Evolutionary conservation across 1,284 basidiomycete species (phyloP).

Genomic region (Rhodotorula sp.): DNA sequence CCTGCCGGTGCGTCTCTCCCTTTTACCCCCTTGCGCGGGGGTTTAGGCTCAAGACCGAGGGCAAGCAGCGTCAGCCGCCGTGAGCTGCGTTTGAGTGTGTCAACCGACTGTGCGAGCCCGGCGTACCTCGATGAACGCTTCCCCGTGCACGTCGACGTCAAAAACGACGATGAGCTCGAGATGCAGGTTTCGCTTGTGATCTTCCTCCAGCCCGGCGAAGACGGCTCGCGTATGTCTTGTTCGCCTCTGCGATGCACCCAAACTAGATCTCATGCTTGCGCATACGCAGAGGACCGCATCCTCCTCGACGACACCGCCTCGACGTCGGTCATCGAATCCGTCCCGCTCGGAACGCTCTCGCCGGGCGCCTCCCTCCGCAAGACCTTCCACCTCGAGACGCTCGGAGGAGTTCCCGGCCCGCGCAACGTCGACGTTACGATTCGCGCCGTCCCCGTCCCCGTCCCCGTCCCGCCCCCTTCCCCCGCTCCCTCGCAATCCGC

Average conservation of each 20-base stretch:
- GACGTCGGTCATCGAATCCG: slow-evolving; percentile 69
- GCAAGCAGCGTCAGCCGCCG: slow-evolving; percentile 65
- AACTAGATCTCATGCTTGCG: no score
- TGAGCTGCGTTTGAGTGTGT: slow-evolving; percentile 55
- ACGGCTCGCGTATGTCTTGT: slow-evolving; percentile 64
- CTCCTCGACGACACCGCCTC: slow-evolving; percentile 56
- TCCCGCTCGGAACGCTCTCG: slow-evolving; percentile 64
- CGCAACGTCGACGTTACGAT: slow-evolving; percentile 73
- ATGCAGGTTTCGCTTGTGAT: slow-evolving; percentile 70
- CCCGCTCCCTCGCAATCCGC: not conserved
- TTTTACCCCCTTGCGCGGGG: not conserved
- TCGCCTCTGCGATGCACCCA: no score
- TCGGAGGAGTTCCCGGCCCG: slow-evolving; percentile 62
- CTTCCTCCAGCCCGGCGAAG: slow-evolving; percentile 75
- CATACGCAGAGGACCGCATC: slow-evolving; percentile 19
- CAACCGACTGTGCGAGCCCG: slow-evolving; percentile 53
- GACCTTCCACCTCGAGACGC: slow-evolving; percentile 62
- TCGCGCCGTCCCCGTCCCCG: slow-evolving; percentile 57
- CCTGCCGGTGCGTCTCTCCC: slow-evolving; percentile 23
- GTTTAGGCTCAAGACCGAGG: not conserved
- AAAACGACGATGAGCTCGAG: slow-evolving; percentile 66
- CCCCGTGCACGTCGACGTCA: slow-evolving; percentile 66
- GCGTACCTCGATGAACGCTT: slow-evolving; percentile 77
- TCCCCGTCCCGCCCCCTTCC: slow-evolving; percentile 27
- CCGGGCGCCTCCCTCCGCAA: slow-evolving; percentile 62